Evolutionary conservation across 371 early-diverging fungal genomes (phyloP), one percentile per base, ranked within the genome.

Genomic region (Actinomortierella ambigua): DNA sequence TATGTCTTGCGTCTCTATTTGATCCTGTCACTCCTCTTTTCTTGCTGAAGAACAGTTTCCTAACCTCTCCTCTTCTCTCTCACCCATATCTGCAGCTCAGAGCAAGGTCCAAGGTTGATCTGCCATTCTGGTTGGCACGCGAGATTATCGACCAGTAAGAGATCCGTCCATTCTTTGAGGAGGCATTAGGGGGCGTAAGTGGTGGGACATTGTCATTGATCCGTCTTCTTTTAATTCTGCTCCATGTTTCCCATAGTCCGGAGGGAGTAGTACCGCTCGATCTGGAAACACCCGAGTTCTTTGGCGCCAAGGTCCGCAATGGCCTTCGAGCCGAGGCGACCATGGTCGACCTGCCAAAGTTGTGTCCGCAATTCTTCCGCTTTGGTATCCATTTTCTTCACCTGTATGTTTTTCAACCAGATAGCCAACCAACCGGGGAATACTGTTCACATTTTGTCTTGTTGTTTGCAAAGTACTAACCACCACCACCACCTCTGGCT

Each of bases 61-160:
- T 49, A 13, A 49, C 49, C 22, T 24, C 23, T 7, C 23, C 26
- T 11, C 49, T 46, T 8, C 5, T 5, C 4, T 20, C 26, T 9
- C 1, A 22, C 7, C 28, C 22, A 48, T n/a, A n/a, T n/a, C 28
- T 14, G 5, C 27, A 82, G 81, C 76, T 85, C 14, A 68, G 70
- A 27, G 80, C 80, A 46, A 73, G 80, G 29, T 75, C 80, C 18
- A 75, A 77, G 20, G 55, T 85, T 40, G 86, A 85, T 50, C 70
- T 85, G 2, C 86, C 86, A 6, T 85, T 69, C 70, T 85, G 86
- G 86, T 50, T 85, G 20, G 84, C 81, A 57, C 39, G 76, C 61
- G 63, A 69, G 63, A 28, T 76, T 77, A 49, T 79, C 59, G 46
- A 60, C 51, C 63, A 82, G 81, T 63, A 78, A 79, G 55, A n/a